Conservation (phyloP, 2,329 filamentous ascomycete genomes). For the Zalaria sp. region DNA sequence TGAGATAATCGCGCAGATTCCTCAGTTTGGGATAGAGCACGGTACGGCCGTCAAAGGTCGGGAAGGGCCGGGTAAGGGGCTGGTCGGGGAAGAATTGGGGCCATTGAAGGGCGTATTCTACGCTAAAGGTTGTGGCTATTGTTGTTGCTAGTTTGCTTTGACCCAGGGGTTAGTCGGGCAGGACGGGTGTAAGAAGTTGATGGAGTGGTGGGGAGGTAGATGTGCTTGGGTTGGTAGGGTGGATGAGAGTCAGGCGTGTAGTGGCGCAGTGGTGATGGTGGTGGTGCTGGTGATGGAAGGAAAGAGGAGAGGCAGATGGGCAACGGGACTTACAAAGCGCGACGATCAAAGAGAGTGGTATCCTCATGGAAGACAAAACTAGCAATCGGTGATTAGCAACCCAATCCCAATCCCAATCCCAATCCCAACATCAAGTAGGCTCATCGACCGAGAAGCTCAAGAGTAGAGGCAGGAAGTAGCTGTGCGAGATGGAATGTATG, state of each 20-base stretch:
- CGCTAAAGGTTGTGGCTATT: constrained; percentile 83
- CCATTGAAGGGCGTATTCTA: constrained; percentile 80
- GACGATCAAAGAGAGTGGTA: constrained; percentile 70
- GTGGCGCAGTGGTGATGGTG: neutral
- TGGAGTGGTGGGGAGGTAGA: neutral
- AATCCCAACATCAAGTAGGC: too few relatives aligned
- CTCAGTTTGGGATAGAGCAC: constrained; percentile 74
- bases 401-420: too few relatives aligned
- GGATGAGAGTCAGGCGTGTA: too few relatives aligned
- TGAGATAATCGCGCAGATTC: constrained; percentile 87
- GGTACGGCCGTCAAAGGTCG: constrained; percentile 84
- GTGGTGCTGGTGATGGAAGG: neutral
- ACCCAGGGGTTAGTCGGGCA: too few relatives aligned
- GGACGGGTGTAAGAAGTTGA: too few relatives aligned
- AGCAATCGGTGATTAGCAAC: constrained; percentile 1
- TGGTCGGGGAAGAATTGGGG: constrained; percentile 56
- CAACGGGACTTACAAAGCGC: constrained; percentile 51
- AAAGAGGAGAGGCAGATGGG: neutral
- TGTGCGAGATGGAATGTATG: too few relatives aligned
- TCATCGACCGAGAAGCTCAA: too few relatives aligned
- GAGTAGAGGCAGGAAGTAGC: too few relatives aligned
- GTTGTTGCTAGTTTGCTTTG: constrained; percentile 78
- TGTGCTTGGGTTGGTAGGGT: constrained; percentile 1
- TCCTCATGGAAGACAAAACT: constrained; percentile 84
- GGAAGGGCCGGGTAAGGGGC: constrained; percentile 58